Conservation (phyloP, 2,329 filamentous ascomycete species). For the Ophiocordyceps unilateralis region DNA sequence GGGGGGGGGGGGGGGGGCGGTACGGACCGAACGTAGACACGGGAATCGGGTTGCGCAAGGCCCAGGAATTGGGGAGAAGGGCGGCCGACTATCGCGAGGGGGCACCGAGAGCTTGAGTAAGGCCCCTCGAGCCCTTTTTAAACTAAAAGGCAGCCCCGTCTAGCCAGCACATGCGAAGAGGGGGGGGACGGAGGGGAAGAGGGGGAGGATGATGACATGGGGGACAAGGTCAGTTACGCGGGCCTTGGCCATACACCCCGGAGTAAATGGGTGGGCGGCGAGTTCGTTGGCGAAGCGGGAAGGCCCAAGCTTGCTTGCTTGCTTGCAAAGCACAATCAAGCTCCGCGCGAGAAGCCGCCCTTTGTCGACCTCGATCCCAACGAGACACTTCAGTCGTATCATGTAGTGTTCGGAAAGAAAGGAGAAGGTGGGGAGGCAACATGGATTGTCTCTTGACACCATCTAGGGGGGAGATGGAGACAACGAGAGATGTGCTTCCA, state of each 20-base stretch:
- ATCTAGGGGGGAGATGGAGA: too few relatives aligned
- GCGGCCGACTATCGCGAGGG: background rate
- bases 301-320: constrained; percentile 1
- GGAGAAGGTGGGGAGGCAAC: too few relatives aligned
- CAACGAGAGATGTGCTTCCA: too few relatives aligned
- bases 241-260: constrained; percentile 2
- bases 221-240: constrained; percentile 3
- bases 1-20: background rate
- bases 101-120: too few relatives aligned
- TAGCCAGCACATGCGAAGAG: background rate
- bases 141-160: background rate
- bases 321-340: constrained; percentile 2
- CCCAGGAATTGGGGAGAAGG: background rate
- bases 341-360: background rate
- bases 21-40: too few relatives aligned
- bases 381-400: background rate
- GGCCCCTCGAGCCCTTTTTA: constrained; percentile 5
- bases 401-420: background rate
- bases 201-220: constrained; percentile 4
- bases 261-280: too few relatives aligned
- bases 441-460: too few relatives aligned
- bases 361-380: too few relatives aligned
- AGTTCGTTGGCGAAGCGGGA: constrained; percentile 1
- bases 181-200: background rate
- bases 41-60: too few relatives aligned